Evolutionary conservation across 1,139 yeast species (phyloP).

Genomic region (Lizanozyma gosingica): DNA sequence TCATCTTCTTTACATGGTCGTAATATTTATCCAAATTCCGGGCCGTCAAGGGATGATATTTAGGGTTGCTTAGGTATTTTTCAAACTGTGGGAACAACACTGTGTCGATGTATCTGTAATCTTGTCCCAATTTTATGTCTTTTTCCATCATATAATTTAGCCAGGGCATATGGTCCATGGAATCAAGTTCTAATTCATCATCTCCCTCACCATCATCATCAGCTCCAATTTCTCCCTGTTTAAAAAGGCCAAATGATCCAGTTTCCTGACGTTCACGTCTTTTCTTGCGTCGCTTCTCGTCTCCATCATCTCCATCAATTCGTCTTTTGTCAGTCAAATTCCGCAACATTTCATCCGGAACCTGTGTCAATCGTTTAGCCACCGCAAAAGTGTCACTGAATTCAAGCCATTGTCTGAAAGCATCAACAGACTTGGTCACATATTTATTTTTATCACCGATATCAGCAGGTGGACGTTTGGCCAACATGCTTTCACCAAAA

Average conservation of each 20-base stretch:
- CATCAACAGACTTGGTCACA: constrained; percentile 30
- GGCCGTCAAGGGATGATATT: constrained; percentile 22
- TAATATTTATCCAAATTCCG: constrained; percentile 15
- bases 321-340: constrained; percentile 33
- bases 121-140: constrained; percentile 35
- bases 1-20: constrained; percentile 16
- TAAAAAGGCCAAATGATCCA: constrained; percentile 2
- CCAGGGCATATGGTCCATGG: constrained; percentile 27
- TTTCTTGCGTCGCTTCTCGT: constrained; percentile 18
- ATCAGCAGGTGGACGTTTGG: neutral
- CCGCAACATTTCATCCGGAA: constrained; percentile 23
- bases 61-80: constrained; percentile 19
- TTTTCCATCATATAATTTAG: constrained; percentile 35
- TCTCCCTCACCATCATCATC: neutral
- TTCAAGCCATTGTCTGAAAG: constrained; percentile 29
- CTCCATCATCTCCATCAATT: constrained; percentile 10
- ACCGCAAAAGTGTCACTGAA: constrained; percentile 21
- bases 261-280: constrained; percentile 5
- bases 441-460: constrained; percentile 10
- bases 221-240: constrained; percentile 2
- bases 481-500: constrained; percentile 1
- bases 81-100: constrained; percentile 21
- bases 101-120: constrained; percentile 28
- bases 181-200: constrained; percentile 1
- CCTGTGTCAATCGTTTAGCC: constrained; percentile 20